These are phyloP conservation scores for Eutypella sp. DNA, from an alignment of 2,329 filamentous ascomycete species.

Conservation along the genomic window DNA sequence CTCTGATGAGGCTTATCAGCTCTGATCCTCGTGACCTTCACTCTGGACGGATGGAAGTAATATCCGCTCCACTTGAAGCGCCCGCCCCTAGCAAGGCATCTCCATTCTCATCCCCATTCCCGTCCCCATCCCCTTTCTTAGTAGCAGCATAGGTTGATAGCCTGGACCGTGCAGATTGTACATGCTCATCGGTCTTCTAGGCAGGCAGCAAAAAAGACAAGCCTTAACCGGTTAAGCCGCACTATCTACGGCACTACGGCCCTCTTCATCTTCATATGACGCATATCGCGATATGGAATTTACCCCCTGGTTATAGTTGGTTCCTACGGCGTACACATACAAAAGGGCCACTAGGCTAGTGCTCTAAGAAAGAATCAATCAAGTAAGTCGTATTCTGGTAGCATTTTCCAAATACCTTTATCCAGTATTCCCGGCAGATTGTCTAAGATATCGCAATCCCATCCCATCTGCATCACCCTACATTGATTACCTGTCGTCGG, in stretches of 20 bases:
- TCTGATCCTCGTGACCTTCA: neutral
- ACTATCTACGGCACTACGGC: too few relatives aligned
- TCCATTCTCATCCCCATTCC: too few relatives aligned
- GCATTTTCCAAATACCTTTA: constrained; percentile 17
- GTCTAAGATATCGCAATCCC: constrained; percentile 12
- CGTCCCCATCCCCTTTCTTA: too few relatives aligned
- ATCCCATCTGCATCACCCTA: too few relatives aligned
- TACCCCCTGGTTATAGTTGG: constrained; percentile 1
- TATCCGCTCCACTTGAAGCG: neutral
- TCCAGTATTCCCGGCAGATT: constrained; percentile 23
- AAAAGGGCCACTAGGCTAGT: constrained; percentile 10
- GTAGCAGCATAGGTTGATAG: too few relatives aligned
- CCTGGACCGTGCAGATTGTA: too few relatives aligned
- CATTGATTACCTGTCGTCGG: too few relatives aligned
- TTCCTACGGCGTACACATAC: too few relatives aligned
- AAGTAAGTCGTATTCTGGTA: constrained; percentile 10
- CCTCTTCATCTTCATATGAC: neutral
- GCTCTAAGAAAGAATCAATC: constrained; percentile 20
- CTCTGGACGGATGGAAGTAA: neutral
- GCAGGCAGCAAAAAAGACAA: too few relatives aligned
- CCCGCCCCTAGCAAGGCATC: too few relatives aligned
- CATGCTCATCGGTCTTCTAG: too few relatives aligned
- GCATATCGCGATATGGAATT: neutral
- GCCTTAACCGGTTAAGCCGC: too few relatives aligned
- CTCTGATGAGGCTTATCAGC: neutral